Percentiles rank a stretch among this genome's conserved stretches.
Evolutionary conservation across 192 early-diverging fungal genomes (phyloP).

Genomic region (Coemansia sp.): DNA sequence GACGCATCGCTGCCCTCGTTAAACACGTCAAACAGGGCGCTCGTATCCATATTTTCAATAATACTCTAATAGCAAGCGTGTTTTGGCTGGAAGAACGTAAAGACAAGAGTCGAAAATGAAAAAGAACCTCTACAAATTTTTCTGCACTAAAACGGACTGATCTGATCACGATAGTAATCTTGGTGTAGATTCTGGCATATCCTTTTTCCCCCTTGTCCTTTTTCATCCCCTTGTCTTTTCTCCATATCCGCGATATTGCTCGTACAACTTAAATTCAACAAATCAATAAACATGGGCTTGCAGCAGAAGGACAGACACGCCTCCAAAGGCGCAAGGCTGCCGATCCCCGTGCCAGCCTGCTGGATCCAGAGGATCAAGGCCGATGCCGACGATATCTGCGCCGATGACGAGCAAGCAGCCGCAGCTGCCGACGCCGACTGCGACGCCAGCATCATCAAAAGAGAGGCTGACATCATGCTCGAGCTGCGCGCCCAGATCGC

Average conservation of each 20-base stretch:
- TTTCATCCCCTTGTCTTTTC: conserved; percentile 2
- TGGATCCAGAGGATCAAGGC: conserved; percentile 37
- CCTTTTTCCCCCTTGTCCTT: too few relatives aligned
- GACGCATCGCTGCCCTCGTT: conserved; percentile 38
- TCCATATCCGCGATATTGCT: background rate
- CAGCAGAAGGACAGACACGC: conserved; percentile 38
- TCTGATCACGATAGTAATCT: too few relatives aligned
- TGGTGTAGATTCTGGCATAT: too few relatives aligned
- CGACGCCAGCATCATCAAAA: background rate
- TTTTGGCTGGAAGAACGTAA: too few relatives aligned
- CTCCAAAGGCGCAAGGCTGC: conserved; percentile 28
- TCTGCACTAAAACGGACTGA: too few relatives aligned
- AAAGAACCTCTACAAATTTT: too few relatives aligned
- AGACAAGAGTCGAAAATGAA: too few relatives aligned
- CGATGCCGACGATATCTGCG: background rate
- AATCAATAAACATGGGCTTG: conserved; percentile 34
- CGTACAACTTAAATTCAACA: background rate
- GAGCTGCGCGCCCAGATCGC: background rate
- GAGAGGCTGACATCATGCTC: conserved; percentile 21
- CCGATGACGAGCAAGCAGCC: background rate
- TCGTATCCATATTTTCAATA: conserved; percentile 30
- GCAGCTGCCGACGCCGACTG: background rate
- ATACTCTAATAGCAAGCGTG: too few relatives aligned
- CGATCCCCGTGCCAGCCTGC: conserved; percentile 41
- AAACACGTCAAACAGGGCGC: conserved; percentile 50